phyloP scores from a whole-genome alignment of 1,139 yeast species.

The Pichia sp. region DNA sequence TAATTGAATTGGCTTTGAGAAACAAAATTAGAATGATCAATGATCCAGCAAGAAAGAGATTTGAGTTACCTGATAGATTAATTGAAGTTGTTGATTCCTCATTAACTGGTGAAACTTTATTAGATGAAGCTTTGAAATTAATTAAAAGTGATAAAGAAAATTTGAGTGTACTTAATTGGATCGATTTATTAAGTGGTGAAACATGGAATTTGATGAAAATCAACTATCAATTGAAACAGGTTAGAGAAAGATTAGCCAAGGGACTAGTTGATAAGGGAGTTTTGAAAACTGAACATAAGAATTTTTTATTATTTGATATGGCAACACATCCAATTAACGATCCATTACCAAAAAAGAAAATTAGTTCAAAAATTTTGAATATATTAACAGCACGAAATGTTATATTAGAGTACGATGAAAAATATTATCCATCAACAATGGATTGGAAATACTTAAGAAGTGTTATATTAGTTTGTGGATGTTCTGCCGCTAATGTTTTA shows the following conservation, averaged over 20 bases:
- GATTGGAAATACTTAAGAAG: conserved; percentile 71
- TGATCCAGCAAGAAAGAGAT: conserved; percentile 89
- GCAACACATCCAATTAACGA: conserved; percentile 97
- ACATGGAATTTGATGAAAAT: conserved; percentile 97
- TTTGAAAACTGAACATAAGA: conserved; percentile 89
- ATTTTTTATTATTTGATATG: conserved; percentile 92
- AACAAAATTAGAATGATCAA: conserved; percentile 83
- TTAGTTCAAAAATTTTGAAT: conserved; percentile 63
- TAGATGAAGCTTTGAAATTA: conserved; percentile 87
- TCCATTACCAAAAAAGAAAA: conserved; percentile 69
- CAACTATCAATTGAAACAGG: conserved; percentile 92
- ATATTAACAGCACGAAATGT: conserved; percentile 66
- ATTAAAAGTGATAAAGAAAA: conserved; percentile 82
- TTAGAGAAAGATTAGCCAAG: conserved; percentile 90
- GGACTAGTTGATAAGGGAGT: conserved; percentile 98
- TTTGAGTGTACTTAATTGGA: conserved; percentile 84
- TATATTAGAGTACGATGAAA: conserved; percentile 42
- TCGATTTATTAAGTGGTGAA: conserved; percentile 88
- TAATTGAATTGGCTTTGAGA: conserved; percentile 86
- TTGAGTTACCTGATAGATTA: conserved; percentile 79
- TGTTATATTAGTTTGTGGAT: conserved; percentile 75
- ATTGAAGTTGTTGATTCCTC: conserved; percentile 80
- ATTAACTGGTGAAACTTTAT: conserved; percentile 89
- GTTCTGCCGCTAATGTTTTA: conserved; percentile 92
- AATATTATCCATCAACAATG: conserved; percentile 58